These are phyloP conservation scores for Fusarium hostae DNA, from an alignment of 2,329 filamentous ascomycete genomes.

Conservation along the genomic window DNA sequence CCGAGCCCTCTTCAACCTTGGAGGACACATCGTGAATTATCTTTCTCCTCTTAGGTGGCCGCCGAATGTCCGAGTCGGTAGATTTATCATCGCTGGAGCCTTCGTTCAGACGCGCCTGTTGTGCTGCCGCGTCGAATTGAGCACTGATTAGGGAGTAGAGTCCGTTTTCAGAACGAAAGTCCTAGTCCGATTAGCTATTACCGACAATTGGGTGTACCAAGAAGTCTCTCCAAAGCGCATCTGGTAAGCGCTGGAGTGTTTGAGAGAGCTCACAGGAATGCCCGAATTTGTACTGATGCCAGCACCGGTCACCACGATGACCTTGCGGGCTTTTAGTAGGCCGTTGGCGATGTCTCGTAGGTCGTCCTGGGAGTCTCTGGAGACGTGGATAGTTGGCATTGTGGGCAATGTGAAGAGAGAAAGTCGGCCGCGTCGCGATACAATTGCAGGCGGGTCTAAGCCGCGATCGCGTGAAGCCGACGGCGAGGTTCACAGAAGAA, in stretches of 20 bases:
- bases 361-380: slow-evolving; percentile 60
- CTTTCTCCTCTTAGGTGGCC: slow-evolving; percentile 50
- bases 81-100: slow-evolving; percentile 35
- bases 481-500: slow-evolving; percentile 8
- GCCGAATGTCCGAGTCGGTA: slow-evolving; percentile 29
- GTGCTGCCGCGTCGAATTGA: slow-evolving; percentile 68
- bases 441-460: slow-evolving; percentile 20
- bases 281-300: slow-evolving; percentile 82
- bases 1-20: slow-evolving; percentile 14
- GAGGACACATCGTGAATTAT: slow-evolving; percentile 42
- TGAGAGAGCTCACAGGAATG: slow-evolving; percentile 67
- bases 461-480: slow-evolving; percentile 37
- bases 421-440: slow-evolving; percentile 44
- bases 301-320: slow-evolving; percentile 78
- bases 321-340: slow-evolving; percentile 72
- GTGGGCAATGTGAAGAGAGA: slow-evolving; percentile 39
- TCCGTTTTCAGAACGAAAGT: slow-evolving; percentile 78
- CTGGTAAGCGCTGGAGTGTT: slow-evolving; percentile 16
- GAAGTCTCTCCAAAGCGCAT: slow-evolving; percentile 2
- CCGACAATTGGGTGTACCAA: neutral
- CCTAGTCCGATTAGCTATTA: slow-evolving; percentile 55
- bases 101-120: slow-evolving; percentile 47
- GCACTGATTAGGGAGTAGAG: slow-evolving; percentile 78
- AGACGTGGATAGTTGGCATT: slow-evolving; percentile 70
- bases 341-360: slow-evolving; percentile 74